Evolutionary conservation across 306 rosid species (phyloP).

Genomic region (Cicer judaicum): DNA sequence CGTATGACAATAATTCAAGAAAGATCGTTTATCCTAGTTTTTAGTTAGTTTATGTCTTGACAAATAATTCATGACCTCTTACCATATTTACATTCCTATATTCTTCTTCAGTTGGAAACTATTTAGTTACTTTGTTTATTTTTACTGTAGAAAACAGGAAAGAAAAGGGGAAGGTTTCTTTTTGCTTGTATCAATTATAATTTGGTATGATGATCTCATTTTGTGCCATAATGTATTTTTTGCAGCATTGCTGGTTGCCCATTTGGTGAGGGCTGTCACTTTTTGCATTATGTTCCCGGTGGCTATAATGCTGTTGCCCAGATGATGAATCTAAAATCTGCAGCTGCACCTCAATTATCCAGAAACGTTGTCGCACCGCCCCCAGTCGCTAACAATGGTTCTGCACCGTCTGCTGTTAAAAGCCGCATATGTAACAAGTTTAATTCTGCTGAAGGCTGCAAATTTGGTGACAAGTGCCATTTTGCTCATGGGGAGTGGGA

Average conservation of each 20-base stretch:
- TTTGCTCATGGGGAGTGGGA: conserved; percentile 36
- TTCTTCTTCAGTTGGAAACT: background rate
- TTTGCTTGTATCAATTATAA: background rate
- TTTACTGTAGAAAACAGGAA: conserved; percentile 9
- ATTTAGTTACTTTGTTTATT: background rate
- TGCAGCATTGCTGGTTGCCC: conserved; percentile 97
- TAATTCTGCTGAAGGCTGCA: conserved; percentile 28
- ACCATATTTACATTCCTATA: background rate
- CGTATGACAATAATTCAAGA: background rate
- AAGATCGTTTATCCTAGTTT: background rate
- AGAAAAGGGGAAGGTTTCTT: background rate
- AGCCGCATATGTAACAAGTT: conserved; percentile 28
- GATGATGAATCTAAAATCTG: conserved; percentile 78
- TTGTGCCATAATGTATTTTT: conserved; percentile 34
- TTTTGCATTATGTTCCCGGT: conserved; percentile 89
- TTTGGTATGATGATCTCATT: conserved; percentile 43
- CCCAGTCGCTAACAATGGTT: conserved; percentile 61
- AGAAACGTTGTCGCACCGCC: conserved; percentile 63
- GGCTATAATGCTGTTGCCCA: conserved; percentile 91
- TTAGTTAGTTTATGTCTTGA: background rate
- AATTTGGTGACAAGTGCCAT: conserved; percentile 36
- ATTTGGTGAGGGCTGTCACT: conserved; percentile 95
- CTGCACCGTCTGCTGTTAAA: conserved; percentile 50
- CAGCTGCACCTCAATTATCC: conserved; percentile 56
- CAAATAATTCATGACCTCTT: background rate